Base-by-base conservation (phyloP, 352 stramenopile species). In the Globisporangium apiculatum region DNA sequence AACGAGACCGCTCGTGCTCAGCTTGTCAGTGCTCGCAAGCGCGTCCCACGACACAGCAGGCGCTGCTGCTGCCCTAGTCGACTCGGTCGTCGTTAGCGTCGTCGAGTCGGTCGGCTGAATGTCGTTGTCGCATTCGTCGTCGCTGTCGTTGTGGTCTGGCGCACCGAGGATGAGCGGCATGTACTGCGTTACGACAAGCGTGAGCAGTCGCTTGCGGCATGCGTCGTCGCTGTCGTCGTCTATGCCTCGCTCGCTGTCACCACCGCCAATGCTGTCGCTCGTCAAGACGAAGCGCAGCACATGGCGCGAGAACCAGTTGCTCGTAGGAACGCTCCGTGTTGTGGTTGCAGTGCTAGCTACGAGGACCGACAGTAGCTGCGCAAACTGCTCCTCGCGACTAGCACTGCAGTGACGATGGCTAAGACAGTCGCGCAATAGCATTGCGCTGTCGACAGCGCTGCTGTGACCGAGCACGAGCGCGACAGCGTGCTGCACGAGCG, bases 241-340 rank as follows among this genome's bases (percentile, higher is more conserved):
- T 31, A 31, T 2, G 24, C 3, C 24, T 31, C 24, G 24, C 2
- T 31, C 9, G 45, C 45, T 53, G 69, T 49, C 53, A 58, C 53
- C 57, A 53, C n/a, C 47, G 17, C 17, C 52, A 53, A 67, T 58
- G 46, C 64, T 71, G 35, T 69, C 64, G 58, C 62, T 42, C 18
- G 70, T 74, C 53, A 89, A 58, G 11, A 83, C 57, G 45, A 83
- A 86, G 49, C 60, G 65, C 41, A 91, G 64, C 43, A 91, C 57
- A 58, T 94, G 84, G 48, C 69, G 69, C 35, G 69, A 48, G 64
- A 94, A 94, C 84, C 84, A 94, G 61, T 86, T 76, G 36, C 77
- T 75, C 56, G 86, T 83, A 62, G 82, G 86, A 48, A 77, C 56
- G 65, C 63, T 87, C 55, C 17, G 45, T 49, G 42, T 47, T 47